phyloP scores from a whole-genome alignment of 345 rosid genomes.

The Rhizophora mangle region DNA sequence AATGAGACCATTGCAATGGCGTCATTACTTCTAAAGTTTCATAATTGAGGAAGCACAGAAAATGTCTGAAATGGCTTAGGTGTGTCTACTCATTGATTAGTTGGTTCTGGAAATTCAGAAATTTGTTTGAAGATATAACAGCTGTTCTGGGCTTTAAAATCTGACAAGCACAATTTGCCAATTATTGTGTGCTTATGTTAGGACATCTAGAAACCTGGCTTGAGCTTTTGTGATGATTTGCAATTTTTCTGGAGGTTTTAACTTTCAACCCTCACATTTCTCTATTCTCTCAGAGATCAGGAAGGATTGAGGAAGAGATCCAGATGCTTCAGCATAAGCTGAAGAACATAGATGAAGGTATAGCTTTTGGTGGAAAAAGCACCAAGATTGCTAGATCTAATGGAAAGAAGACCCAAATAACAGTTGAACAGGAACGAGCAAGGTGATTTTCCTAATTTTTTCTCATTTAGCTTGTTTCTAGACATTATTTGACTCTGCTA shows the following conservation, averaged over 20 bases:
- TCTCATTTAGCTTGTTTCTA: neutral
- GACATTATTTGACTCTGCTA: constrained; percentile 4
- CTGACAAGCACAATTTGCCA: too few relatives aligned
- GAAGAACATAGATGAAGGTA: constrained; percentile 52
- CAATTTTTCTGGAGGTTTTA: too few relatives aligned
- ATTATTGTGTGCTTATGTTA: neutral
- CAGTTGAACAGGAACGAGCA: constrained; percentile 66
- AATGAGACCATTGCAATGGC: too few relatives aligned
- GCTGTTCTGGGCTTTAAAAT: too few relatives aligned
- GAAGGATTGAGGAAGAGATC: constrained; percentile 78
- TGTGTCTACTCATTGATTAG: too few relatives aligned
- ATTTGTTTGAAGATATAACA: too few relatives aligned
- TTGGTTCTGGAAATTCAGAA: too few relatives aligned
- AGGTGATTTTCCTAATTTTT: constrained; percentile 34
- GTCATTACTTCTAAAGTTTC: too few relatives aligned
- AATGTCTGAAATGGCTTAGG: too few relatives aligned
- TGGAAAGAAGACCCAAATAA: constrained; percentile 64
- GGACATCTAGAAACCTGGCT: too few relatives aligned
- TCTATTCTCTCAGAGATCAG: constrained; percentile 54
- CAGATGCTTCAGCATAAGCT: constrained; percentile 67
- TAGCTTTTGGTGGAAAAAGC: constrained; percentile 47
- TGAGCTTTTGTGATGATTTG: too few relatives aligned
- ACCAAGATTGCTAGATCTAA: constrained; percentile 62
- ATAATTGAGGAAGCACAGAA: too few relatives aligned
- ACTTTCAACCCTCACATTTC: neutral